These are phyloP conservation scores for Ambrosia trifida DNA, from an alignment of 129 eudicot genomes.

Conservation along the genomic window DNA sequence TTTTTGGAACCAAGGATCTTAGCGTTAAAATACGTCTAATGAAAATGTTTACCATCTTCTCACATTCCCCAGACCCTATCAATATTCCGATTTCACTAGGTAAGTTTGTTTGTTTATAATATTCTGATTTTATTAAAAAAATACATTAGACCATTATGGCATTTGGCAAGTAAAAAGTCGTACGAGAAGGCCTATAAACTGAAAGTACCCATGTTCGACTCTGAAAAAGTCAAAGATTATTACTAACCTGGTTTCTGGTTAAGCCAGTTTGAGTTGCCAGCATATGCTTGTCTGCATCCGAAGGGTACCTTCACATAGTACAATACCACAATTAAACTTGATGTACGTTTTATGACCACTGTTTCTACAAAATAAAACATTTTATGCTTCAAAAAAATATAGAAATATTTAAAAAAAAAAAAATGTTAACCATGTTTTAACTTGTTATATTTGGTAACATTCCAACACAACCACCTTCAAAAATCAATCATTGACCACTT, in stretches of 20 bases:
- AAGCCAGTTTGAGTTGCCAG: conserved; percentile 86
- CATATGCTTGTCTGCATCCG: conserved; percentile 90
- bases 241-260: conserved; percentile 88
- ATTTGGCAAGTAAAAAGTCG: neutral
- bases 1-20: no score
- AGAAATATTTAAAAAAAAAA: no score
- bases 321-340: conserved; percentile 9
- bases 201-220: neutral
- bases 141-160: no score
- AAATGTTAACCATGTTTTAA: neutral
- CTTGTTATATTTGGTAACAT: neutral
- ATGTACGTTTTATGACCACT: conserved; percentile 1
- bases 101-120: no score
- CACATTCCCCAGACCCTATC: no score
- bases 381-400: neutral
- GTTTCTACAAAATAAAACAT: neutral
- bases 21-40: no score
- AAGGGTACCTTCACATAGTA: conserved; percentile 66
- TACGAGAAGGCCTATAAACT: neutral
- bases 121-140: no score
- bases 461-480: neutral
- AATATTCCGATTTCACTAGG: no score
- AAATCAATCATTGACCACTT: conserved; percentile 2
- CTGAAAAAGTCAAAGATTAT: conserved; percentile 22
- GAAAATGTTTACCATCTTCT: no score